These are phyloP conservation scores for Xylaria flabelliformis DNA, from an alignment of 495 filamentous ascomycete species.

Conservation along the genomic window DNA sequence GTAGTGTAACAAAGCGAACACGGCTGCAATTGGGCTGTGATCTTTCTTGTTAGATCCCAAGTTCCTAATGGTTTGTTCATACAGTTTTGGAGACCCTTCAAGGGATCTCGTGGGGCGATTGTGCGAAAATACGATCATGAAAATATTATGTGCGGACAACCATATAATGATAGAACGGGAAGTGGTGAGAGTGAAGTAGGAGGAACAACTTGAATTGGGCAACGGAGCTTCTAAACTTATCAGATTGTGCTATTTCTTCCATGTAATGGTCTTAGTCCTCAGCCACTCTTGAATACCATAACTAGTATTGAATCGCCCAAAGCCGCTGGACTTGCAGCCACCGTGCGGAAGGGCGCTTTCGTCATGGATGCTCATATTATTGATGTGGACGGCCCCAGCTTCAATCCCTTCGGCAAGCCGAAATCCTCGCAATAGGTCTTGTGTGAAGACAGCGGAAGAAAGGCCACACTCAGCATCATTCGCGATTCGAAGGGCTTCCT, in stretches of 20 bases:
- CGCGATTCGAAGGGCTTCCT: not conserved
- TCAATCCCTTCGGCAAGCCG: not conserved
- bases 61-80: too few species aligned
- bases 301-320: not conserved
- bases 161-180: too few species aligned
- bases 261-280: not conserved
- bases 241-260: not conserved
- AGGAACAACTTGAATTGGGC: too few species aligned
- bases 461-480: not conserved
- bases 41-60: too few species aligned
- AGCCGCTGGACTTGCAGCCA: not conserved
- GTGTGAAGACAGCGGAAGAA: conserved; percentile 4
- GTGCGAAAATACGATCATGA: too few species aligned
- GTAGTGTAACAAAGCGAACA: too few species aligned
- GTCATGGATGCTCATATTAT: not conserved
- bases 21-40: too few species aligned
- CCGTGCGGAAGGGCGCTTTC: conserved; percentile 1
- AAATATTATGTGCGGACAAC: too few species aligned
- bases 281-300: not conserved
- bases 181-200: too few species aligned
- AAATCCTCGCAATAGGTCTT: not conserved
- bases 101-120: too few species aligned
- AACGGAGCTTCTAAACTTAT: not conserved
- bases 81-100: too few species aligned
- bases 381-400: not conserved